phyloP scores from a whole-genome alignment of 306 rosid species.

The Abrus pulchellus region DNA sequence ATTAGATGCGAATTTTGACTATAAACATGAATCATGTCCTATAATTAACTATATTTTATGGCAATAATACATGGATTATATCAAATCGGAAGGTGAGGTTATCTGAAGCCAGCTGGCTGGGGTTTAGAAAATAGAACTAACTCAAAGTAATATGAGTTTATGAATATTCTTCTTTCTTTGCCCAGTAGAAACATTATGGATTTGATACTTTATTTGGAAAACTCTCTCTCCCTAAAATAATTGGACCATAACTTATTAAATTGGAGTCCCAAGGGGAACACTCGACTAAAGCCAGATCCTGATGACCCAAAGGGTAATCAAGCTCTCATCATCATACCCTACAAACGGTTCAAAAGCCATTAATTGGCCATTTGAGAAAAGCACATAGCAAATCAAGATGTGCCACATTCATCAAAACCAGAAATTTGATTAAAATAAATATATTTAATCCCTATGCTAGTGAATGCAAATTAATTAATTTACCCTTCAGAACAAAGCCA shows the following conservation, averaged over 20 bases:
- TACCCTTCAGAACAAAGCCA: too few species aligned
- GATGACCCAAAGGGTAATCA: conserved; percentile 5
- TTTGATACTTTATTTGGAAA: not conserved
- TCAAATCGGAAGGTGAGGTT: conserved; percentile 15
- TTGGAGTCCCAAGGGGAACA: not conserved
- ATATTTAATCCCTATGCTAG: too few species aligned
- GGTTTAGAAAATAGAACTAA: conserved; percentile 28
- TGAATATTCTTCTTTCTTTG: conserved; percentile 15
- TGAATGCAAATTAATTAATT: too few species aligned
- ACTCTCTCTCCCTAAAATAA: conserved; percentile 1
- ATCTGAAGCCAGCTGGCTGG: conserved; percentile 40
- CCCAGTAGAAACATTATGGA: not conserved
- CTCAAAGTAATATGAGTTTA: conserved; percentile 16
- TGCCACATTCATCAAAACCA: not conserved
- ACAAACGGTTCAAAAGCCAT: not conserved
- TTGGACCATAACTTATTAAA: conserved; percentile 33
- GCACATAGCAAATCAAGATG: not conserved
- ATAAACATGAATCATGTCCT: conserved; percentile 29
- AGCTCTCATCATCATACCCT: conserved; percentile 16
- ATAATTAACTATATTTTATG: conserved; percentile 26
- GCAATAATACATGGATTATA: conserved; percentile 25
- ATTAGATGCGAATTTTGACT: conserved; percentile 32
- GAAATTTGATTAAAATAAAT: too few species aligned
- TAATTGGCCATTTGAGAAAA: not conserved
- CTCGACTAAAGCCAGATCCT: conserved; percentile 1